Evolutionary conservation across 768 basidiomycete genomes (phyloP), one percentile per base, ranked within the genome.

Genomic region (Trametes cinnabarina): DNA sequence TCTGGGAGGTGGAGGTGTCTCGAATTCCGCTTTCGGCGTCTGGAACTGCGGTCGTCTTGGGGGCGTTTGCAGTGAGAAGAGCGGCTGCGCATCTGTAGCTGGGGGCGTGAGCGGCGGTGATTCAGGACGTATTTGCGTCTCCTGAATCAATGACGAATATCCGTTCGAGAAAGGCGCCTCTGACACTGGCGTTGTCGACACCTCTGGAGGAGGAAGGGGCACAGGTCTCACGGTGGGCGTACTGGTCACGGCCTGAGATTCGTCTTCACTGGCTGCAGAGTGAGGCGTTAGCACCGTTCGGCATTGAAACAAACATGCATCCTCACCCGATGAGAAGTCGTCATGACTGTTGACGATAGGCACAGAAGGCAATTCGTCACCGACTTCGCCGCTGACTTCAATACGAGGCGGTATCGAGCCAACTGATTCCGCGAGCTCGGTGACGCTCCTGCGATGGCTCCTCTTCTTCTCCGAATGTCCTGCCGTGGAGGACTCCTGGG

Each of bases 1-100:
- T 40, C 73, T 74, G 1, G 85, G 83, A 28, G 88, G 85, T 1
- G 87, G 83, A 9, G 85, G 87, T 0, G 84, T 87, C 63, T 78
- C 72, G 63, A 84, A 84, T 51, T 82, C 80, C 14, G 76, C 59
- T 57, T 74, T 79, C 10, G 80, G 75, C 28, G 68, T 69, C 51
- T 65, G 72, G 43, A 79, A 74, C 2, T 76, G 77, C 19, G 71
- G 62, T 43, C 70, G 73, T 26, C 75, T 77, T 10, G 81, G 81
- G 7, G 84, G 84, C 1, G 85, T 84, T 40, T 75, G 69, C 43
- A 77, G 69, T 7, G 61, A 40, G 35, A 58, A 66, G n/a, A 57
- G 55, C 2, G 57, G 47, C n/a, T 25, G 50, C 7, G 48, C 1
- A 7, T 47, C 50, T n/a, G 34, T 37, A n/a, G 28, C 47, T n/a